Evolutionary conservation across 176 grass and related monocot species (phyloP), one percentile per base, ranked within the genome.

Genomic region (Aegilops longissima): DNA sequence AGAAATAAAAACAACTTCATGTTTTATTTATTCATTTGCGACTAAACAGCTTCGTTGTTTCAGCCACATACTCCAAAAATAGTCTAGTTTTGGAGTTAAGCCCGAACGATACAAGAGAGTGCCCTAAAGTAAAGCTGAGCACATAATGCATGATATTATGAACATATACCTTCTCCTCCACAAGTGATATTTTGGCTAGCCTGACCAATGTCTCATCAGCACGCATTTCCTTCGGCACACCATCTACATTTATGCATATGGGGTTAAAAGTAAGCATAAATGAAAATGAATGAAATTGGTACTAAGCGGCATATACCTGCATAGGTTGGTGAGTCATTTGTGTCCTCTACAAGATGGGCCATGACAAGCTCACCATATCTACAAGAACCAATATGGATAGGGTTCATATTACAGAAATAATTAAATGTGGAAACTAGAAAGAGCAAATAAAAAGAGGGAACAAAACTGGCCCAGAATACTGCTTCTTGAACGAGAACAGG

Each of bases 311-410:
- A 85, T 61, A 90, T 91, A 99, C 97, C 97, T 88, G 92, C 92
- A 85, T 94, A 99, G 77, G 68, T 68, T 0, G 59, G 79, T 31
- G 87, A 90, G 39, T 99, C 92, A 71, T 84, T 94, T 47, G 81
- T 84, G 56, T 90, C 94, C 66, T 99, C 97, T 78, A 93, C 79
- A 76, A 99, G 90, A 77, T 99, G 97, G 54, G 38, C 35, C 94
- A 99, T 99, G 78, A 99, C 90, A 56, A 97, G 90, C 88, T 88
- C 85, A 66, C 89, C 88, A 90, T 99, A 99, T 75, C 97, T 99
- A 81, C 83, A 84, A 80, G 77, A 90, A 87, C 29, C 54, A 86
- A n/a, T 31, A 80, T 49, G 21, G 44, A 56, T 62, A 82, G 29
- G 73, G 34, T 34, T 1, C 23, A 11, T 14, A 82, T 81, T 84